Conservation (phyloP, 768 basidiomycete genomes). For the Dioszegia crocea region DNA sequence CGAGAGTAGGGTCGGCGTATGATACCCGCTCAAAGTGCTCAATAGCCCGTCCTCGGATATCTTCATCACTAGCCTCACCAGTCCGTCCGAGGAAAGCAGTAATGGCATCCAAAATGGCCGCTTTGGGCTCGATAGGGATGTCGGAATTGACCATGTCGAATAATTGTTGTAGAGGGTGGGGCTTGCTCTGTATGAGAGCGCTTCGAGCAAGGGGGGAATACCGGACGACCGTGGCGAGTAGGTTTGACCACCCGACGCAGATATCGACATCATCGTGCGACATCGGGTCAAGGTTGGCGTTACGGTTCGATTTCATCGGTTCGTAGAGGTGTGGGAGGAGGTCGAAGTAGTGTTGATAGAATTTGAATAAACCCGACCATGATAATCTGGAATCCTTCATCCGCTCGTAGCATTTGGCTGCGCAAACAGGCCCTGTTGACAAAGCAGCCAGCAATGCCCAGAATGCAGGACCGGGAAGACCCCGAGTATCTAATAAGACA, state of each 20-base stretch:
- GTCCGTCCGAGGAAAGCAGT: slow-evolving; percentile 36
- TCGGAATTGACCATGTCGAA: slow-evolving; percentile 44
- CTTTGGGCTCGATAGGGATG: slow-evolving; percentile 32
- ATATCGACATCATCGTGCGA: slow-evolving; percentile 27
- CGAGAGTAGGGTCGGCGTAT: slow-evolving; percentile 26
- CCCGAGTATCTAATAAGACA: slow-evolving; percentile 29
- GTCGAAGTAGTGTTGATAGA: slow-evolving; percentile 37
- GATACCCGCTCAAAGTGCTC: slow-evolving; percentile 37
- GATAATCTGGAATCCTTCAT: slow-evolving; percentile 33
- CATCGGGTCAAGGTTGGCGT: slow-evolving; percentile 26
- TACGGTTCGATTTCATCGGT: slow-evolving; percentile 29
- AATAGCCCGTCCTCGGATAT: slow-evolving; percentile 26
- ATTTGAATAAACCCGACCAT: slow-evolving; percentile 34
- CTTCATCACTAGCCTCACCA: slow-evolving; percentile 31
- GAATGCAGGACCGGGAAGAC: slow-evolving; percentile 29
- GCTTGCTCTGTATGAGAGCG: slow-evolving; percentile 31
- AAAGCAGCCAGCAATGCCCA: slow-evolving; percentile 36
- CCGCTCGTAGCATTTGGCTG: slow-evolving; percentile 33
- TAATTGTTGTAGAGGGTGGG: slow-evolving; percentile 31
- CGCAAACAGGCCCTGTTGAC: slow-evolving; percentile 30
- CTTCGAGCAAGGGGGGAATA: slow-evolving; percentile 33
- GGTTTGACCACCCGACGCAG: slow-evolving; percentile 34
- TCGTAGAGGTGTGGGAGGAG: slow-evolving; percentile 36
- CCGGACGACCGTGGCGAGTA: slow-evolving; percentile 30
- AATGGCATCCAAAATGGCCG: slow-evolving; percentile 28